A percentile compares a stretch with the other conserved stretches of the same genome.
phyloP scores from a whole-genome alignment of 2,329 filamentous ascomycete species.

The Neurospora sp. region DNA sequence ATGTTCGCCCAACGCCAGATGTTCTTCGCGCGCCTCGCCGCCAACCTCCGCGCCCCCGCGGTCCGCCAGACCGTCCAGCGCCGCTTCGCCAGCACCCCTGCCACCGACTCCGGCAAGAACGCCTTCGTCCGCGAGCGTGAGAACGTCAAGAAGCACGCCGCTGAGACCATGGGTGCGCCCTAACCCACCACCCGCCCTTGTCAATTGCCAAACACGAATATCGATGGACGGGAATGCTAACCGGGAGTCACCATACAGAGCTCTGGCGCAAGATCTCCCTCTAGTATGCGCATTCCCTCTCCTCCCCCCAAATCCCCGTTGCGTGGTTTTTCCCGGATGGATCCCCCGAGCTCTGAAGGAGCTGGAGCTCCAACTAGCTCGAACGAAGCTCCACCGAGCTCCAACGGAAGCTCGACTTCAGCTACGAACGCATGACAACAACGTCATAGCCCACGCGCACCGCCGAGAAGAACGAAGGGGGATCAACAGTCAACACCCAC shows the following conservation, averaged over 20 bases:
- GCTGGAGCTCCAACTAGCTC: background rate
- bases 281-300: conserved; percentile 56
- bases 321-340: conserved; percentile 11
- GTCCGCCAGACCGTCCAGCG: conserved; percentile 53
- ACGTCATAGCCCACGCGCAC: background rate
- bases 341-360: background rate
- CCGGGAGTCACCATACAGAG: conserved; percentile 41
- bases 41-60: conserved; percentile 47
- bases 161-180: conserved; percentile 66
- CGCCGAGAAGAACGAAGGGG: background rate
- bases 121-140: conserved; percentile 86
- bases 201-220: background rate
- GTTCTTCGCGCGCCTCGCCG: conserved; percentile 49
- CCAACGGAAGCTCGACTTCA: background rate
- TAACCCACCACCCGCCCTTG: background rate
- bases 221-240: conserved; percentile 21
- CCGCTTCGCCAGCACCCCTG: conserved; percentile 55
- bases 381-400: background rate
- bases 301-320: conserved; percentile 1
- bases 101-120: conserved; percentile 64
- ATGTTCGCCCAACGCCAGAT: conserved; percentile 56
- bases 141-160: conserved; percentile 85
- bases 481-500: background rate
- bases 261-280: conserved; percentile 94
- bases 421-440: background rate